phyloP scores from a whole-genome alignment of 306 rosid species.

The Vigna mungo region DNA sequence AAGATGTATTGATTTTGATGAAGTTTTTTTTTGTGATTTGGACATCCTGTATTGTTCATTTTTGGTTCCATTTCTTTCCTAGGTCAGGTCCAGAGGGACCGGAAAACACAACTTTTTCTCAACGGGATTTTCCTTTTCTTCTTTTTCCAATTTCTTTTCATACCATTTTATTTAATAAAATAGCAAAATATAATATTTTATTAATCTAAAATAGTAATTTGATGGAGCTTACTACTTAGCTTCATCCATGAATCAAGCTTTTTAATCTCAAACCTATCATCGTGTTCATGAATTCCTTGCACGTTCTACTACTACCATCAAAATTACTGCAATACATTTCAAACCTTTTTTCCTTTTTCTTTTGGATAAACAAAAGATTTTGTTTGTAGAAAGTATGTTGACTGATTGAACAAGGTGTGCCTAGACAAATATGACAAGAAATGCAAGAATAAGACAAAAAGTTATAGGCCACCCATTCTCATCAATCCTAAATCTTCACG shows the following conservation, averaged over 20 bases:
- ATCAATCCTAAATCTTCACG: not conserved
- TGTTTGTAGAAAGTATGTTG: not conserved
- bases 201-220: not conserved
- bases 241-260: not conserved
- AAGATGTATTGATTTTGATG: slow-evolving; percentile 21
- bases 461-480: not conserved
- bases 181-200: too few species aligned
- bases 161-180: too few species aligned
- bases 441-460: not conserved
- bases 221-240: too few species aligned
- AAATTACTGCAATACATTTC: too few species aligned
- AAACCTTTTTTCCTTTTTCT: too few species aligned
- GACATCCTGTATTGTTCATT: slow-evolving; percentile 4
- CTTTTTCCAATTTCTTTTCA: too few species aligned
- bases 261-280: not conserved
- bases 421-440: not conserved
- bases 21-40: not conserved
- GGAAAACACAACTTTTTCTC: too few species aligned
- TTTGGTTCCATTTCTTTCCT: not conserved
- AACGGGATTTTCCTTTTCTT: too few species aligned
- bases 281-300: too few species aligned
- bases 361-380: too few species aligned
- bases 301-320: too few species aligned
- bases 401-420: not conserved
- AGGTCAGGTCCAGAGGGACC: too few species aligned